phyloP scores from a whole-genome alignment of 139 green algal genomes.

The Tetradesmus lagerheimii region DNA sequence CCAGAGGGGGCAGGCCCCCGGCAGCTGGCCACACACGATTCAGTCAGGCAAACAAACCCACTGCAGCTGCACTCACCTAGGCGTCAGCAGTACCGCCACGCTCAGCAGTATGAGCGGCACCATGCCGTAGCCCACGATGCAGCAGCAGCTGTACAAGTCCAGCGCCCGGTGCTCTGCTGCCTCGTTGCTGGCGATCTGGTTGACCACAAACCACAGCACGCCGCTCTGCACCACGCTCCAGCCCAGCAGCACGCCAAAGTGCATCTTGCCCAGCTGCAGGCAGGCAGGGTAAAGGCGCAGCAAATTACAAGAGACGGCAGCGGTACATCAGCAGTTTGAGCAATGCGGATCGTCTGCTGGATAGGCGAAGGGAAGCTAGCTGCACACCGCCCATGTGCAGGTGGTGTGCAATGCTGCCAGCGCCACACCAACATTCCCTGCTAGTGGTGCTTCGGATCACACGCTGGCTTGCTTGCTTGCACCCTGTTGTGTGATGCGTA shows the following conservation, averaged over 20 bases:
- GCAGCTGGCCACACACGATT: too few species aligned
- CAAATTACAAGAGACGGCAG: too few species aligned
- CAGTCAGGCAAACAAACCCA: neutral
- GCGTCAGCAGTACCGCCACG: slow-evolving; percentile 77
- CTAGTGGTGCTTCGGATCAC: neutral
- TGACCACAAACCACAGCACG: slow-evolving; percentile 82
- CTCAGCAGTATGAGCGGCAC: slow-evolving; percentile 86
- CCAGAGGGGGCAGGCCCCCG: too few species aligned
- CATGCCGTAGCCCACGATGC: slow-evolving; percentile 92
- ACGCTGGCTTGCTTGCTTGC: neutral
- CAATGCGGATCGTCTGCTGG: neutral
- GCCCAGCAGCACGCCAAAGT: slow-evolving; percentile 96
- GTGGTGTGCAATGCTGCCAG: neutral
- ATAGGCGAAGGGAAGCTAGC: too few species aligned
- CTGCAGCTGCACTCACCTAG: slow-evolving; percentile 62
- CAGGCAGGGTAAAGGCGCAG: neutral
- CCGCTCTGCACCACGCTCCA: slow-evolving; percentile 89
- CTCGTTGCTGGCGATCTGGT: slow-evolving; percentile 61
- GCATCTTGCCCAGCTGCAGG: slow-evolving; percentile 88
- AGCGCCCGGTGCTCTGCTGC: slow-evolving; percentile 64
- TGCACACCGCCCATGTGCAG: neutral
- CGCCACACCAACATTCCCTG: neutral
- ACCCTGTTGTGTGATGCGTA: neutral
- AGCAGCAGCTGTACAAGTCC: slow-evolving; percentile 91
- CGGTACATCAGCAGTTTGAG: neutral